Percentiles rank a stretch among this genome's conserved stretches.
These are phyloP conservation scores for Boletellus emodensis DNA, from an alignment of 768 basidiomycete species.

Conservation along the genomic window DNA sequence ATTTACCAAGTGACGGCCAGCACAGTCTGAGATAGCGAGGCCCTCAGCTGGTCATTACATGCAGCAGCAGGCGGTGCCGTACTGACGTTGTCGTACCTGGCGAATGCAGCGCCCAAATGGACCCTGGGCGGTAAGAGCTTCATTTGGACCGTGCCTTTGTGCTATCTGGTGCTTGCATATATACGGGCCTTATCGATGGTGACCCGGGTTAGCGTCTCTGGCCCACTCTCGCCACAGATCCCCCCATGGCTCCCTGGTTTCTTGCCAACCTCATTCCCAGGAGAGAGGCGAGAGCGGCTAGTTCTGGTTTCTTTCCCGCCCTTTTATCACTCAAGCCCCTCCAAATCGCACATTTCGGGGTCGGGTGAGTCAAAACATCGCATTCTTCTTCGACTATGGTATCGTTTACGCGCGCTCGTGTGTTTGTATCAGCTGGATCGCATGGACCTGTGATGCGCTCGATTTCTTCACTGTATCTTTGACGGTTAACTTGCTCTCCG, in stretches of 20 bases:
- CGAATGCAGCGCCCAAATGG: not conserved
- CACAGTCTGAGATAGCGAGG: not conserved
- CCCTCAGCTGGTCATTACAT: constrained; percentile 8
- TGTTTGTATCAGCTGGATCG: constrained; percentile 56
- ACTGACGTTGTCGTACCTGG: constrained; percentile 16
- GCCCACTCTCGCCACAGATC: not conserved
- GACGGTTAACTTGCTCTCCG: constrained; percentile 43
- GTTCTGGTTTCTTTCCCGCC: constrained; percentile 39
- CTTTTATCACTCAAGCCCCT: constrained; percentile 43
- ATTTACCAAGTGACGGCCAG: not conserved
- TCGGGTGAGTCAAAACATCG: constrained; percentile 38
- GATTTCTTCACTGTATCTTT: constrained; percentile 82
- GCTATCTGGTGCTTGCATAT: not conserved
- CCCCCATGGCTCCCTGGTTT: constrained; percentile 32
- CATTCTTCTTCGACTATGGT: not conserved
- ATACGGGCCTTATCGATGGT: constrained; percentile 4
- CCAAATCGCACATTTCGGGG: constrained; percentile 58
- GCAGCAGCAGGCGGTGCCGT: constrained; percentile 12
- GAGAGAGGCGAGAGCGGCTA: constrained; percentile 35
- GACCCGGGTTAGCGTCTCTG: not conserved
- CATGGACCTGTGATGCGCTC: constrained; percentile 84
- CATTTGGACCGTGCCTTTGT: constrained; percentile 15
- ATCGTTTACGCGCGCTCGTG: not conserved
- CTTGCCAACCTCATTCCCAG: constrained; percentile 46
- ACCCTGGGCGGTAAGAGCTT: not conserved